phyloP scores from a whole-genome alignment of 2,329 filamentous ascomycete genomes.

The Curvularia hawaiiensis region DNA sequence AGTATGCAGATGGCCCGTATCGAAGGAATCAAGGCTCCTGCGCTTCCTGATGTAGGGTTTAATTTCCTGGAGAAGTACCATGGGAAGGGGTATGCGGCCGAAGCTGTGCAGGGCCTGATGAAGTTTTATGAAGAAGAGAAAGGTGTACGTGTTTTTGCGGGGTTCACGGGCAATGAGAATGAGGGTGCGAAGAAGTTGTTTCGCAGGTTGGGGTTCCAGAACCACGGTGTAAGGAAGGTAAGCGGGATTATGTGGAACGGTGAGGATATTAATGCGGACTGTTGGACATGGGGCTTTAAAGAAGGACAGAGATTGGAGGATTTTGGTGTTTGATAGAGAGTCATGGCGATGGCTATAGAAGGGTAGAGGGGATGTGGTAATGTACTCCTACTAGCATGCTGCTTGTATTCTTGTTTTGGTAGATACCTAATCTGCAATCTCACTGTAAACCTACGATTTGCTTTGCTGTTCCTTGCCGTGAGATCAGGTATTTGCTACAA shows the following conservation, averaged over 20 bases:
- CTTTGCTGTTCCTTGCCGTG: too few relatives aligned
- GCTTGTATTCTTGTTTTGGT: not conserved
- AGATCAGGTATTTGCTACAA: too few relatives aligned
- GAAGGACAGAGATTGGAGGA: slow-evolving; percentile 13
- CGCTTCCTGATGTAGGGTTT: slow-evolving; percentile 28
- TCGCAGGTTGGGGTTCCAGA: slow-evolving; percentile 21
- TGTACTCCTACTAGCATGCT: not conserved
- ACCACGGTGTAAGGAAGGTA: slow-evolving; percentile 15
- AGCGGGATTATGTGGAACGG: slow-evolving; percentile 13
- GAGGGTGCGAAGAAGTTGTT: slow-evolving; percentile 21
- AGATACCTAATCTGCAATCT: too few relatives aligned
- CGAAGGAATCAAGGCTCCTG: slow-evolving; percentile 12
- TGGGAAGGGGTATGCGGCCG: slow-evolving; percentile 26
- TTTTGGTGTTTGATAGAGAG: slow-evolving; percentile 5
- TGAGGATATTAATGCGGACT: slow-evolving; percentile 4
- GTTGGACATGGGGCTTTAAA: slow-evolving; percentile 17
- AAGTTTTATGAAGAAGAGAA: slow-evolving; percentile 11
- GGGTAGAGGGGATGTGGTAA: not conserved
- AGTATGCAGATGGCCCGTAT: slow-evolving; percentile 27
- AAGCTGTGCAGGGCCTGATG: slow-evolving; percentile 13
- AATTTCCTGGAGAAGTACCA: slow-evolving; percentile 17
- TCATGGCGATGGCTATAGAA: not conserved
- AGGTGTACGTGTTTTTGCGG: slow-evolving; percentile 12
- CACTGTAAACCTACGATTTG: too few relatives aligned
- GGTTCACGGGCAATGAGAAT: slow-evolving; percentile 19